phyloP scores from a whole-genome alignment of 768 basidiomycete species.

The Filobasidium wieringae region DNA sequence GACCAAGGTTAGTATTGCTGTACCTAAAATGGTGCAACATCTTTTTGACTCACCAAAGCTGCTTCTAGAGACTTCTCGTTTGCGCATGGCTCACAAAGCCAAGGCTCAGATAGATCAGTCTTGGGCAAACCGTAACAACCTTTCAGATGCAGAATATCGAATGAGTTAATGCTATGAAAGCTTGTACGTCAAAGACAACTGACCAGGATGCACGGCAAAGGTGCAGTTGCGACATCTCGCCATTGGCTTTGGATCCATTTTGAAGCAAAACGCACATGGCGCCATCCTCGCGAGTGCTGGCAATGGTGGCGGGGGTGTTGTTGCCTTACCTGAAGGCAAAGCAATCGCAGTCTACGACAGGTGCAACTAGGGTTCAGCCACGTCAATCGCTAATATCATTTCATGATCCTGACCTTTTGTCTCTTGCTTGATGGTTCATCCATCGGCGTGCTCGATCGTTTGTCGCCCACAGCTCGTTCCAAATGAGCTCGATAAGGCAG shows the following conservation, averaged over 20 bases:
- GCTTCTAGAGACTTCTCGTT: slow-evolving; percentile 72
- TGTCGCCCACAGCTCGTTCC: slow-evolving; percentile 41
- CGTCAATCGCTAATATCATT: no score
- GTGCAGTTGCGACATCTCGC: slow-evolving; percentile 70
- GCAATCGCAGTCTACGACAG: no score
- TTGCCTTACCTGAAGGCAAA: no score
- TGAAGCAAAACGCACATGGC: slow-evolving; percentile 62
- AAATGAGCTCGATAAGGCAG: slow-evolving; percentile 38
- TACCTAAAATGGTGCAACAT: background rate
- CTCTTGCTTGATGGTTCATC: slow-evolving; percentile 50
- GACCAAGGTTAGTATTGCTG: background rate
- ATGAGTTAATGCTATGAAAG: background rate
- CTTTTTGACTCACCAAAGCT: slow-evolving; percentile 52
- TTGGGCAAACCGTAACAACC: slow-evolving; percentile 59
- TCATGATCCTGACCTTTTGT: slow-evolving; percentile 46
- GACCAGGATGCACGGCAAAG: slow-evolving; percentile 69
- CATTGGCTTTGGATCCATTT: slow-evolving; percentile 60
- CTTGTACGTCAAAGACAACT: slow-evolving; percentile 16
- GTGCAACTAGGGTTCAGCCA: no score
- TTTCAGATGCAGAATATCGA: slow-evolving; percentile 24
- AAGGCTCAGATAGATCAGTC: slow-evolving; percentile 50
- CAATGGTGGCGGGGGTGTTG: slow-evolving; percentile 51
- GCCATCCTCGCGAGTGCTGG: slow-evolving; percentile 31
- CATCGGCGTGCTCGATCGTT: slow-evolving; percentile 54
- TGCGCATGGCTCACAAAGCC: slow-evolving; percentile 78